Conservation (phyloP, 1,284 basidiomycete species). For the Cutaneotrichosporon mucoides region DNA sequence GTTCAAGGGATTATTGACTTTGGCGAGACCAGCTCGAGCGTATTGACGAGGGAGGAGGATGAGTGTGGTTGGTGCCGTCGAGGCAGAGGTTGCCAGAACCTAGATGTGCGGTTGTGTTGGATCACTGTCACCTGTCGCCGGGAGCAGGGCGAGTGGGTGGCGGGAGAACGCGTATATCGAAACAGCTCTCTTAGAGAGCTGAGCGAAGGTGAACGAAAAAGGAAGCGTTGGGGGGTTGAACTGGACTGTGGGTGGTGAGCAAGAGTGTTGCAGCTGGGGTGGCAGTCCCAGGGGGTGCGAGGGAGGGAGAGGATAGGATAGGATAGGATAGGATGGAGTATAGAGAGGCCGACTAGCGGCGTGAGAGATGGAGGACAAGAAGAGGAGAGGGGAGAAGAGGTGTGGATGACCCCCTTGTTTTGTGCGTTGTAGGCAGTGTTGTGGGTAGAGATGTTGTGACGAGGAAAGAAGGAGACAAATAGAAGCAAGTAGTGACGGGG, state of each 20-base stretch:
- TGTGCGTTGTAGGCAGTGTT: too few relatives aligned
- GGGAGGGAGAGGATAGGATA: not conserved
- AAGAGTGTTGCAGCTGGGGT: not conserved
- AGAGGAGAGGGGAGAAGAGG: not conserved
- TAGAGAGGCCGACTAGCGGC: not conserved
- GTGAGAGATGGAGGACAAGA: not conserved
- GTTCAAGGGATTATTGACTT: conserved; percentile 1
- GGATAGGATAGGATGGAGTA: not conserved
- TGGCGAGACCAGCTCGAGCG: conserved; percentile 12
- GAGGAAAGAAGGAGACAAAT: too few relatives aligned
- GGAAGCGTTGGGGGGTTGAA: not conserved
- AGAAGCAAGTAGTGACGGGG: too few relatives aligned
- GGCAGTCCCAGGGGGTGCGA: too few relatives aligned
- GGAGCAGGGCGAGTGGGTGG: conserved; percentile 5
- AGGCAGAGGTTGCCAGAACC: conserved; percentile 21
- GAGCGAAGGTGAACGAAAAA: not conserved
- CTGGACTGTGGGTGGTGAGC: not conserved
- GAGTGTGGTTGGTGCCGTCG: conserved; percentile 7
- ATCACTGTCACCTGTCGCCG: conserved; percentile 7
- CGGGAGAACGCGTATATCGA: not conserved
- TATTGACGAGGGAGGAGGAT: not conserved
- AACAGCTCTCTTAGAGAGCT: not conserved
- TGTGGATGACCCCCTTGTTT: too few relatives aligned
- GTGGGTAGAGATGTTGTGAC: too few relatives aligned
- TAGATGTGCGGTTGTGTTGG: conserved; percentile 1